Evolutionary conservation across 2,329 filamentous ascomycete genomes (phyloP), one percentile per base, ranked within the genome.

Genomic region (Penicillium sp.): DNA sequence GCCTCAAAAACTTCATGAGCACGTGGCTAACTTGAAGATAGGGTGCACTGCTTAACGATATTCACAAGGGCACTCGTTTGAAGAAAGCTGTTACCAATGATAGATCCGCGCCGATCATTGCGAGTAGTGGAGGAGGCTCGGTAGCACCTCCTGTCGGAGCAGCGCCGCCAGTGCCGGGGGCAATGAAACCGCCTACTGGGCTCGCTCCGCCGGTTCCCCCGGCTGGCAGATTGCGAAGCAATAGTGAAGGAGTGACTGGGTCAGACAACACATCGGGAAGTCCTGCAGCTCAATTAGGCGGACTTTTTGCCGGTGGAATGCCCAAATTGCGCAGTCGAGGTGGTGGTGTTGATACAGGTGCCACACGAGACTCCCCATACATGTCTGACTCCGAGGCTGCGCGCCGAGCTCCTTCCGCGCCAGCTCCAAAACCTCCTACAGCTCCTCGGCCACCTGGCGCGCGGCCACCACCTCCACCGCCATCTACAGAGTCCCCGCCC

Each of bases 11-110:
- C 16, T 21, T 2, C 16, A 13, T 36, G 43, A 36, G 29, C 24
- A 28, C 16, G 15, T 47, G 13, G 39, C 49, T 52, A 47, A 52
- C 39, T 21, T 26, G 10, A 38, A 18, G 15, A 42, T 64, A 97
- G 93, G 87, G 87, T 64, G 92, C 93, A 49, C 81, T 99, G 33
- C 83, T 97, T 42, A 82, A 85, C 66, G 93, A 97, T 72, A 99
- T 99, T 63, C 78, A 79, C 61, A 95, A 95, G 72, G 94, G 93
- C 59, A 81, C 76, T 61, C 77, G 79, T 56, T 80, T 97, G 53
- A 96, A 88, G 74, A 96, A 96, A 73, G 81, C 90, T 29, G 86
- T 90, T 51, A 89, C 92, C 62, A 96, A 97, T 74, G 93, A 97
- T 72, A 86, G 93, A 72, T 96, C 92, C 21, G 90, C 90, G 7